Conservation (phyloP, 2,329 filamentous ascomycete genomes). For the Curvularia spicifera region DNA sequence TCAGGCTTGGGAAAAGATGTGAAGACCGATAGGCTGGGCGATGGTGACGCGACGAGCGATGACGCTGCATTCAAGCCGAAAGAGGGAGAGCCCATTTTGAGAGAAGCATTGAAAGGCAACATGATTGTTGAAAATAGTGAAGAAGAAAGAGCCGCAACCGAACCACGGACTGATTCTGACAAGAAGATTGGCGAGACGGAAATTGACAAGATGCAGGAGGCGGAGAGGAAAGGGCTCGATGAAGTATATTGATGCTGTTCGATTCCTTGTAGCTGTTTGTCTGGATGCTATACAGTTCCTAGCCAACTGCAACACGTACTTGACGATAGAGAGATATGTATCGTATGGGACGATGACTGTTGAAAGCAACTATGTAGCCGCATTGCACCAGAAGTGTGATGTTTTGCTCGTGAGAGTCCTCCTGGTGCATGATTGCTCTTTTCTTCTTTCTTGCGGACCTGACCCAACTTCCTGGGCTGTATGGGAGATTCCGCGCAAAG, state of each 20-base stretch:
- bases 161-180: constrained; percentile 21
- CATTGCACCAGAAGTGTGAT: background rate
- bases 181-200: constrained; percentile 31
- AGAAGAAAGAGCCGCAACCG: constrained; percentile 29
- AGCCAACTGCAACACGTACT: background rate
- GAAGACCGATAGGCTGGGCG: constrained; percentile 55
- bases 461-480: background rate
- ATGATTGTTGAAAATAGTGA: constrained; percentile 43
- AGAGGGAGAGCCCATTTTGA: constrained; percentile 33
- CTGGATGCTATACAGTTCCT: background rate
- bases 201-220: constrained; percentile 40
- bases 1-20: constrained; percentile 56
- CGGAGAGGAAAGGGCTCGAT: constrained; percentile 39
- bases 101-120: constrained; percentile 43
- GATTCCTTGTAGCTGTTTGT: background rate
- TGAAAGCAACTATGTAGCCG: background rate
- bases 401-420: background rate
- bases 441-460: background rate
- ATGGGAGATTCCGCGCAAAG: background rate
- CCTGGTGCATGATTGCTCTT: background rate
- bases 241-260: constrained; percentile 40
- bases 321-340: background rate
- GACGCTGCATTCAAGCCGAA: constrained; percentile 18
- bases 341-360: background rate
- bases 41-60: constrained; percentile 42